These are phyloP conservation scores for Lachnellula arida DNA, from an alignment of 2,329 filamentous ascomycete species.

Conservation along the genomic window DNA sequence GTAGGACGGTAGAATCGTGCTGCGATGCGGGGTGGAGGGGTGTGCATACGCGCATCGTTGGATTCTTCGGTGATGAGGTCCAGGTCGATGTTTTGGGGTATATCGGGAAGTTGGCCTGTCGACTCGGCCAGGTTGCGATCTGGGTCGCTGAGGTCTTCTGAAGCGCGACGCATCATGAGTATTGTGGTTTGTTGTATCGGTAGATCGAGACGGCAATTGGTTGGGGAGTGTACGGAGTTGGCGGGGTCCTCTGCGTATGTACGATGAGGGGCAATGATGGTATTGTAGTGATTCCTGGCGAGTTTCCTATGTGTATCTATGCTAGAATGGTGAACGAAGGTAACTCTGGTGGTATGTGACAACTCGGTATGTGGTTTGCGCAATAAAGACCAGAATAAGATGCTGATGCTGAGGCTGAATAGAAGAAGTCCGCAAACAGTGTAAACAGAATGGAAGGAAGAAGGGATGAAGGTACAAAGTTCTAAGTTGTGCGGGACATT, in stretches of 20 bases:
- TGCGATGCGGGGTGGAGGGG: conserved; percentile 71
- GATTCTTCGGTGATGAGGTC: conserved; percentile 30
- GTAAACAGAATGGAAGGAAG: conserved; percentile 14
- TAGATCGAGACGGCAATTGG: background rate
- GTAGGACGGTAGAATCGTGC: conserved; percentile 70
- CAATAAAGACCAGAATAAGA: background rate
- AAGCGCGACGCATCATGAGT: conserved; percentile 29
- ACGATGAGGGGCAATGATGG: no score
- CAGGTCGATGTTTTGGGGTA: conserved; percentile 22
- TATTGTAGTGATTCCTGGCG: background rate
- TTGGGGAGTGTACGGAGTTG: no score
- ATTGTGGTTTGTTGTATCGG: background rate
- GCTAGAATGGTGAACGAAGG: conserved; percentile 1
- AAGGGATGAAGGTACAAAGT: conserved; percentile 4
- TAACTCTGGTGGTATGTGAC: background rate
- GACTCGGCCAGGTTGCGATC: conserved; percentile 33
- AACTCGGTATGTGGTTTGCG: background rate
- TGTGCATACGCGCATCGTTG: conserved; percentile 38
- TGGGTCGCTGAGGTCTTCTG: conserved; percentile 30
- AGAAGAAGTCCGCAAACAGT: conserved; percentile 1
- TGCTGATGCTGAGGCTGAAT: background rate
- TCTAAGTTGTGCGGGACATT: background rate
- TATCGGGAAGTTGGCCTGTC: conserved; percentile 16
- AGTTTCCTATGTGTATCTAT: background rate
- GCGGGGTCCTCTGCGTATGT: no score